Conservation (phyloP, 2,329 filamentous ascomycete genomes). For the Aureobasidium melanogenum region DNA sequence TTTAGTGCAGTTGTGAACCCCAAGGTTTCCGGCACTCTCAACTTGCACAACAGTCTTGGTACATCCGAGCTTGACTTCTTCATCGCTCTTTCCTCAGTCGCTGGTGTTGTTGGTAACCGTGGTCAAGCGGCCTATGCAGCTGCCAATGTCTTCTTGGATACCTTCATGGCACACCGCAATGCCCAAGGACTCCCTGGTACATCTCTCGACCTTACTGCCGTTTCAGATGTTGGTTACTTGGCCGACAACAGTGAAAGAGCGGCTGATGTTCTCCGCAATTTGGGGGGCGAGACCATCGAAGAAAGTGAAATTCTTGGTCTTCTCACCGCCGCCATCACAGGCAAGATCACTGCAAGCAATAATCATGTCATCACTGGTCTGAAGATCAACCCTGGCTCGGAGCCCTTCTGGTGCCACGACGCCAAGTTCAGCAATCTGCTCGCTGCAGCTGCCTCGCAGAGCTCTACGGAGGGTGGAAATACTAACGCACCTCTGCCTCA, state of each 20-base stretch:
- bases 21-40: conserved; percentile 24
- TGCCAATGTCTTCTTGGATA: conserved; percentile 15
- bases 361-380: conserved; percentile 7
- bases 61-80: conserved; percentile 22
- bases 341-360: conserved; percentile 1
- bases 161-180: conserved; percentile 29
- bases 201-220: conserved; percentile 45
- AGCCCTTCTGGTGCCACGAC: conserved; percentile 5
- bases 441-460: not conserved
- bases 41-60: conserved; percentile 18
- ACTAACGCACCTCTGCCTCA: not conserved
- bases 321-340: not conserved
- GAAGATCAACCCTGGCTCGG: not conserved
- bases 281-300: not conserved
- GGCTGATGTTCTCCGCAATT: conserved; percentile 1
- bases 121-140: conserved; percentile 17
- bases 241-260: conserved; percentile 12
- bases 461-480: not conserved
- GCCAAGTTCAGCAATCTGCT: not conserved
- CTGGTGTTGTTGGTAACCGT: conserved; percentile 12
- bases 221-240: conserved; percentile 34
- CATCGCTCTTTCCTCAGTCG: conserved; percentile 16
- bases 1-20: conserved; percentile 15
- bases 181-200: conserved; percentile 35
- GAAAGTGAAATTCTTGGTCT: conserved; percentile 2